A percentile compares a stretch with the other conserved stretches of the same genome.
phyloP scores from a whole-genome alignment of 2,329 filamentous ascomycete species.

The Paraphoma sp. region DNA sequence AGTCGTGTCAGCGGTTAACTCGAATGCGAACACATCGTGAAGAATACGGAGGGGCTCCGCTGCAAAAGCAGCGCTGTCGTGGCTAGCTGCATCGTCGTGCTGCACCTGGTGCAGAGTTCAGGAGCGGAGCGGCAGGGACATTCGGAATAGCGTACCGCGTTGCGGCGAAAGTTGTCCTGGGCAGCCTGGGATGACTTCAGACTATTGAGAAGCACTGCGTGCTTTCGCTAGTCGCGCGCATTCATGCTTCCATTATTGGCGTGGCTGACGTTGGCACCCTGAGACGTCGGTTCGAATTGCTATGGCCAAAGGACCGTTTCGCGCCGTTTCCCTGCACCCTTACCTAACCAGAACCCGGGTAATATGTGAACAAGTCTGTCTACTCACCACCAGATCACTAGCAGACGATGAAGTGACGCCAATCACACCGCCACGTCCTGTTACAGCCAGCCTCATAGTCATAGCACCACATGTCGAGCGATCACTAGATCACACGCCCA shows the following conservation, averaged over 20 bases:
- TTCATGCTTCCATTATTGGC: slow-evolving; percentile 7
- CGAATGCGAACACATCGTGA: slow-evolving; percentile 15
- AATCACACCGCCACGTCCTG: slow-evolving; percentile 29
- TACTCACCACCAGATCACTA: slow-evolving; percentile 23
- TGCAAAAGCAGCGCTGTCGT: slow-evolving; percentile 31
- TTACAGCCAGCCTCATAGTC: slow-evolving; percentile 20
- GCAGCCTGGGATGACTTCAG: slow-evolving; percentile 14
- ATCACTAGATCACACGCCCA: slow-evolving; percentile 34
- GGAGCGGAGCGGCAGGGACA: slow-evolving; percentile 19
- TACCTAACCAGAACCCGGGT: slow-evolving; percentile 26
- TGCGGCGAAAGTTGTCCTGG: slow-evolving; percentile 13
- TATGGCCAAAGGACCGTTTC: slow-evolving; percentile 1
- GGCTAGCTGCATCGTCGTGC: slow-evolving; percentile 21
- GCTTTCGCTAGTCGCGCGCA: slow-evolving; percentile 5
- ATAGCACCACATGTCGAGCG: slow-evolving; percentile 13
- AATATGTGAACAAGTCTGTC: slow-evolving; percentile 21
- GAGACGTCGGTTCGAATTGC: slow-evolving; percentile 17
- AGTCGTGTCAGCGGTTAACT: slow-evolving; percentile 20
- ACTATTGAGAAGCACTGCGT: slow-evolving; percentile 4
- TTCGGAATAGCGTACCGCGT: slow-evolving; percentile 27
- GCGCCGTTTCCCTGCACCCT: slow-evolving; percentile 11
- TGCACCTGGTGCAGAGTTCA: slow-evolving; percentile 23
- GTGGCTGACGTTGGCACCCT: slow-evolving; percentile 13
- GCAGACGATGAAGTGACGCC: slow-evolving; percentile 5
- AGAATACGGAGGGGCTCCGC: slow-evolving; percentile 7